These are phyloP conservation scores for Ceriops decandra DNA, from an alignment of 345 rosid genomes.

Conservation along the genomic window DNA sequence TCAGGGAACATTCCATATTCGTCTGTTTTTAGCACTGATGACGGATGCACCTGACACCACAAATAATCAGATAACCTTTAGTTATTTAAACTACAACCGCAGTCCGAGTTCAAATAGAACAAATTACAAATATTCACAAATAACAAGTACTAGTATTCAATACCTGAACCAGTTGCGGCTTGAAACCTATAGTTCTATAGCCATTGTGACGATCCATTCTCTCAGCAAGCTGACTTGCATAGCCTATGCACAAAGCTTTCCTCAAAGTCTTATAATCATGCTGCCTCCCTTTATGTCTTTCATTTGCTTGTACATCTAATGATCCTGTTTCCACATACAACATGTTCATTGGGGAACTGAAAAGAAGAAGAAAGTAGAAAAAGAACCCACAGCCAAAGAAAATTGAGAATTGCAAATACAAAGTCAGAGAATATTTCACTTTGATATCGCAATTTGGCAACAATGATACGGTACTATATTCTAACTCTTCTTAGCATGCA, in stretches of 20 bases:
- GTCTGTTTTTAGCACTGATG: slow-evolving; percentile 62
- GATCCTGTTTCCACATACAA: slow-evolving; percentile 45
- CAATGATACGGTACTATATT: no score
- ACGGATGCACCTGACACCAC: slow-evolving; percentile 69
- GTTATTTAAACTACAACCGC: background rate
- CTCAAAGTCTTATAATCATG: slow-evolving; percentile 67
- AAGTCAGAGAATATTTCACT: background rate
- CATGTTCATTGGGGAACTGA: background rate
- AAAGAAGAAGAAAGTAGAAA: background rate
- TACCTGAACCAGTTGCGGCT: slow-evolving; percentile 88
- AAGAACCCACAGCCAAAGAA: background rate
- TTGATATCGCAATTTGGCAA: background rate
- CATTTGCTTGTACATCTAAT: slow-evolving; percentile 51
- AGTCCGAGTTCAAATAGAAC: background rate
- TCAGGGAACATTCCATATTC: slow-evolving; percentile 71
- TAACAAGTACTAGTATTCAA: background rate
- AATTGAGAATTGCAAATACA: background rate
- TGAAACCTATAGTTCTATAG: slow-evolving; percentile 66
- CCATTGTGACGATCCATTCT: slow-evolving; percentile 92
- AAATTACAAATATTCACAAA: no score
- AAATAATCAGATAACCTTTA: slow-evolving; percentile 4
- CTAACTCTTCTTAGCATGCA: no score
- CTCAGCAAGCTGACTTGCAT: slow-evolving; percentile 80
- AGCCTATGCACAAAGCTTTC: slow-evolving; percentile 82
- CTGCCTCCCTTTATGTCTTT: slow-evolving; percentile 42